Evolutionary conservation across 306 rosid species (phyloP).

Genomic region (Medicago lupulina): DNA sequence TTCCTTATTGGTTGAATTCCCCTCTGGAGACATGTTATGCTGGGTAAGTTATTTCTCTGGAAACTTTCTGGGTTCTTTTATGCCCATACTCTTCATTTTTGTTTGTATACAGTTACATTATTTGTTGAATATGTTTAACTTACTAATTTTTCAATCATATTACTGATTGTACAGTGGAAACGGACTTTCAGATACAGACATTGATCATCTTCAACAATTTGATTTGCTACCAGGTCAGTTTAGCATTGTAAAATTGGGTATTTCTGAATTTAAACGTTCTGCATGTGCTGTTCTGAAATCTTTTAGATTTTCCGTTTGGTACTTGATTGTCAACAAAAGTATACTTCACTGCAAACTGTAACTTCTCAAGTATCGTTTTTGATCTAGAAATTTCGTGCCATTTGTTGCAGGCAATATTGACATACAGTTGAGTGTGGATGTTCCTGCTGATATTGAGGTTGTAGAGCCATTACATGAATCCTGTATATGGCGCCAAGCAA

Average conservation of each 20-base stretch:
- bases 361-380: conserved; percentile 13
- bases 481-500: conserved; percentile 80
- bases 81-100: conserved; percentile 18
- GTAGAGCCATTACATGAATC: conserved; percentile 81
- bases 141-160: conserved; percentile 37
- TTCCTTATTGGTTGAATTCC: conserved; percentile 81
- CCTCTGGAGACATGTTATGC: conserved; percentile 64
- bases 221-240: conserved; percentile 79
- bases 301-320: conserved; percentile 15
- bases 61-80: background rate
- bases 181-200: conserved; percentile 53
- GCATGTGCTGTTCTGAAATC: conserved; percentile 3
- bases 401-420: conserved; percentile 64
- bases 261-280: conserved; percentile 42
- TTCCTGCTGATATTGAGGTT: conserved; percentile 73
- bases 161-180: conserved; percentile 57
- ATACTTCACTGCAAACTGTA: conserved; percentile 8
- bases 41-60: conserved; percentile 55
- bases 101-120: conserved; percentile 33
- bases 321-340: background rate
- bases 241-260: conserved; percentile 35
- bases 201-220: conserved; percentile 75
- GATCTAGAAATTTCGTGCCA: conserved; percentile 29
- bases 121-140: conserved; percentile 24
- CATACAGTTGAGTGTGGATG: conserved; percentile 61